Base-by-base conservation (phyloP, 441 rosid species). In the Gossypium aridum region DNA sequence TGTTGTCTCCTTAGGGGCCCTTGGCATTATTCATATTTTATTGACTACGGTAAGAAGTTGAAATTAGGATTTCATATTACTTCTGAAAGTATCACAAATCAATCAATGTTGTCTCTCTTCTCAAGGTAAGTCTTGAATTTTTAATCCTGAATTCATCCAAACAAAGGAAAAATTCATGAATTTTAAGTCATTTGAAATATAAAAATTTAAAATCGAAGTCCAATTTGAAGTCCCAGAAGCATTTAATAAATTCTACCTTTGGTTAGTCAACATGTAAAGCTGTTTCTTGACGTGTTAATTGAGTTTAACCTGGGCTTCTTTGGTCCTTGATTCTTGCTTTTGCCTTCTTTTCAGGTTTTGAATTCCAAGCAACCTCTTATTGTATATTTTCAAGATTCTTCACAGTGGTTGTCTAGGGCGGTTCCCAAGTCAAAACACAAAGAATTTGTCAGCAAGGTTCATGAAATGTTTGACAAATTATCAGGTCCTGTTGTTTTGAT, bases 371-470 rank as follows among this genome's bases (percentile, higher is more conserved):
- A 91, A 80, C 98, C 99, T 75, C 86, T 92, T 63, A 85, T 93
- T 71, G 98, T 92, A 71, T 93, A 96, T 84, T 93, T 93, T 77
- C 90, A 96, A 72, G 99, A 96, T 84, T 88, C 89, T 75, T 84
- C 92, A n/a, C 91, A 82, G 37, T 96, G 97, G 99, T 83, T 96
- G 89, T 93, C 96, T 62, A 89, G 94, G 80, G 97, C 94, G 4
- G 95, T 87, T 78, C 91, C 91, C 75, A 93, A 87, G 85, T 83
- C 93, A 13, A 86, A 85, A 56, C 85, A 80, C 59, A 85, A 84
- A 82, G 94, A 89, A 69, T 93, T 93, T 89, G 77, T 91, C 20
- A 67, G 39, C 26, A 93, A 82, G 86, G 88, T 92, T 80, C 83
- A 83, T 60, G 88, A 87, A 76, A 89, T 88, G 86, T 87, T 96